Conservation (phyloP, 2,329 filamentous ascomycete species). For the Calonectria crousiana region DNA sequence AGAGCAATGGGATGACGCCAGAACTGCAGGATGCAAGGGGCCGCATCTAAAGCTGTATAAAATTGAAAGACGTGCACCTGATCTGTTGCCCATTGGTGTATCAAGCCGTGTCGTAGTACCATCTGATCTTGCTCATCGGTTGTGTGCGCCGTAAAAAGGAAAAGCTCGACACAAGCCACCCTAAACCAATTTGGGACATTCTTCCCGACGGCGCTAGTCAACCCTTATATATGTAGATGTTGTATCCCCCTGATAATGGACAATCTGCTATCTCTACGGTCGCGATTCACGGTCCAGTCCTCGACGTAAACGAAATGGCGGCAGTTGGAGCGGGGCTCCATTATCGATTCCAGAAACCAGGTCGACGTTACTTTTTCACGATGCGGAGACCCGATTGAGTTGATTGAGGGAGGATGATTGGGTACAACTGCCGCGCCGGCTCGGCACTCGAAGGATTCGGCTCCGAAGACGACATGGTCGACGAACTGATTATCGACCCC, state of each 20-base stretch:
- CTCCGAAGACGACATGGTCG: background rate
- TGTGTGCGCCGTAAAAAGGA: background rate
- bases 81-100: background rate
- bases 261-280: background rate
- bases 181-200: background rate
- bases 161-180: background rate
- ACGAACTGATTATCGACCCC: background rate
- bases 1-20: too few relatives aligned
- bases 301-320: background rate
- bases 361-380: background rate
- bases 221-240: background rate
- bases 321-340: background rate
- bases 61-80: too few relatives aligned
- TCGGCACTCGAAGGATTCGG: background rate
- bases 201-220: background rate
- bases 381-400: background rate
- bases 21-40: background rate
- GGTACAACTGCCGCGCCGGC: background rate
- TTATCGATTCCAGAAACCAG: background rate
- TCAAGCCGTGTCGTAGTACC: background rate
- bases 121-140: background rate
- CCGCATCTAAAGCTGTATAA: too few relatives aligned
- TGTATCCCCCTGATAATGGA: background rate
- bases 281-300: background rate
- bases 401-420: background rate